Percentiles rank a stretch among this genome's conserved stretches.
These are phyloP conservation scores for Chaetomium strumarium DNA, from an alignment of 2,329 filamentous ascomycete species.

Conservation along the genomic window DNA sequence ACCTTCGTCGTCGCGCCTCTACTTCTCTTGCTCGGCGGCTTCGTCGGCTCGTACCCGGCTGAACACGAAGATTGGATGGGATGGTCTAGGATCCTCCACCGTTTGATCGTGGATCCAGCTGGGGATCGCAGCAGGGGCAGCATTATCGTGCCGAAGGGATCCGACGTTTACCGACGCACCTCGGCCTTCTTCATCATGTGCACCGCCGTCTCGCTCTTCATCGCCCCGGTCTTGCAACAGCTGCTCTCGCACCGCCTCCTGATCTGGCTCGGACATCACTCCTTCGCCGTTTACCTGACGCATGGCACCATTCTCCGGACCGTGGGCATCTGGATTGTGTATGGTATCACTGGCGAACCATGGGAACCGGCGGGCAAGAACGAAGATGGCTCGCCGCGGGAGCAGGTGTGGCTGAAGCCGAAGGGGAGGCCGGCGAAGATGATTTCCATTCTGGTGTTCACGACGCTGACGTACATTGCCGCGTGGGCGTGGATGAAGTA, in stretches of 20 bases:
- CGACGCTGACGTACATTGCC: constrained; percentile 40
- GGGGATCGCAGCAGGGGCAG: constrained; percentile 35
- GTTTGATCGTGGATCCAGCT: constrained; percentile 31
- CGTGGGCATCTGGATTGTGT: constrained; percentile 46
- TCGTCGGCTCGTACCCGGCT: constrained; percentile 44
- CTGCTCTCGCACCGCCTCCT: constrained; percentile 45
- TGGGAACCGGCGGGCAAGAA: constrained; percentile 21
- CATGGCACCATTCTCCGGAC: constrained; percentile 49
- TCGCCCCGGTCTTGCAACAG: constrained; percentile 42
- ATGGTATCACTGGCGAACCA: constrained; percentile 38
- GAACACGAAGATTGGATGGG: constrained; percentile 43
- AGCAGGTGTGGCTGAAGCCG: constrained; percentile 38
- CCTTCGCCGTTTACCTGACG: constrained; percentile 49
- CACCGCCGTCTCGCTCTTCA: constrained; percentile 44
- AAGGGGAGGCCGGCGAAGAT: constrained; percentile 32
- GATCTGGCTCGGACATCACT: constrained; percentile 49
- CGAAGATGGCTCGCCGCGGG: constrained; percentile 37
- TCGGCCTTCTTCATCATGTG: constrained; percentile 44
- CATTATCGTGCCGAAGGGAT: constrained; percentile 39
- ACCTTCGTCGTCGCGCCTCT: constrained; percentile 28
- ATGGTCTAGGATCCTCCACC: constrained; percentile 36
- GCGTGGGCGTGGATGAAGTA: constrained; percentile 47
- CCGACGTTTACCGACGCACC: constrained; percentile 36
- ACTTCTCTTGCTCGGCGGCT: constrained; percentile 39
- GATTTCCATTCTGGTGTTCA: constrained; percentile 42